phyloP scores from a whole-genome alignment of 2,329 filamentous ascomycete genomes.

The Venturiaceae sp. region DNA sequence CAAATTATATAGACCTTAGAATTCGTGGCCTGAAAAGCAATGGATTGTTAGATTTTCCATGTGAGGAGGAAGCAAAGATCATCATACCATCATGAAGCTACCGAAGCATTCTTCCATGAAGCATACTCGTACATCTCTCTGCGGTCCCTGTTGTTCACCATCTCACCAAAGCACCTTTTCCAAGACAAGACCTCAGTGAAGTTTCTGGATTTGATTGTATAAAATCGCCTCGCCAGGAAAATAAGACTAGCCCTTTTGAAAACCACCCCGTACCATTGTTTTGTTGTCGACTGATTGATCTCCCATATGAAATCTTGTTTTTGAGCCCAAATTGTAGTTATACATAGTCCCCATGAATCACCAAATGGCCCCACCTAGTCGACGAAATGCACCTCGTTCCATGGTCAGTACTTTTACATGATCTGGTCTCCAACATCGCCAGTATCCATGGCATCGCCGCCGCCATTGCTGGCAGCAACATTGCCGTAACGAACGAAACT shows the following conservation, averaged over 20 bases:
- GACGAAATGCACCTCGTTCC: too few species aligned
- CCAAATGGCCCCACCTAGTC: background rate
- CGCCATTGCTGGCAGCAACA: slow-evolving; percentile 45
- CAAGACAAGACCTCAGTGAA: background rate
- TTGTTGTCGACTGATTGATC: background rate
- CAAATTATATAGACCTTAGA: background rate
- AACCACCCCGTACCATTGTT: background rate
- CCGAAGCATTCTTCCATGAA: background rate
- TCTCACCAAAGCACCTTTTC: background rate
- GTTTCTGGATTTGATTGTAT: background rate
- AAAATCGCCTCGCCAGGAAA: background rate
- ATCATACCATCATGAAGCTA: background rate
- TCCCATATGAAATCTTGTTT: background rate
- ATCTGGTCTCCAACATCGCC: slow-evolving; percentile 72
- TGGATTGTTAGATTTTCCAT: too few species aligned
- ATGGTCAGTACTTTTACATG: slow-evolving; percentile 53
- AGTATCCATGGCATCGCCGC: slow-evolving; percentile 66
- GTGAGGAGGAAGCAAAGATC: too few species aligned
- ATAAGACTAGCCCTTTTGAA: background rate
- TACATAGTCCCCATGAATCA: background rate
- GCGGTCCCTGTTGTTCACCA: background rate
- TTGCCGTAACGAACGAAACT: slow-evolving; percentile 91
- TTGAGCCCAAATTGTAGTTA: background rate
- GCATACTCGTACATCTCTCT: background rate
- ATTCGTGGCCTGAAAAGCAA: too few species aligned